Evolutionary conservation across 495 filamentous ascomycete species (phyloP), one percentile per base, ranked within the genome.

Genomic region (Lophiotrema nucula): DNA sequence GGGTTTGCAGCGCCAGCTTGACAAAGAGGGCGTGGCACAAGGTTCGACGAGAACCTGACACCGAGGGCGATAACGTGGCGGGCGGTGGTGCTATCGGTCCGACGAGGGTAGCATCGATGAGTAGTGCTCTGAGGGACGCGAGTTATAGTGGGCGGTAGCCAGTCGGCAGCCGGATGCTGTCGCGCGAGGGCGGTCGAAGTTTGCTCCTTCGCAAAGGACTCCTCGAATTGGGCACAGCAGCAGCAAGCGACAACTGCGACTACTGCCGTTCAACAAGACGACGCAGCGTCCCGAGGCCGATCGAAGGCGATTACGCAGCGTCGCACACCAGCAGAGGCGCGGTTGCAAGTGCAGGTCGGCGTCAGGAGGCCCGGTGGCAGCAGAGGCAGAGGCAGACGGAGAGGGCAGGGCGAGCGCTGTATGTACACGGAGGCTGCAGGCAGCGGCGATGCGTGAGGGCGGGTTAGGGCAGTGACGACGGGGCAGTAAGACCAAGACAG

Each of bases 1-100:
- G 59, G 50, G 48, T 51, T 62, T 47, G 58, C 60, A 53, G 58
- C 48, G 64, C 64, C 64, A 67, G 64, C 56, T 59, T 67, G 59
- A 59, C 48, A 26, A 39, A 42, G 47, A 35, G 8, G 25, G 26
- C 18, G 51, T 45, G 24, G 39, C 53, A 65, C 51, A 23, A 65
- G 62, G 53, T 62, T 47, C 53, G 51, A 45, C 60, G 31, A 44
- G 58, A 66, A 62, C 63, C 58, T 55, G 26, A 47, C 27, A 21
- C 39, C 31, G 31, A 43, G 39, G 28, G 54, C 22, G 33, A 45
- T 49, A 58, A 54, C 49, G 59, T 51, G 46, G 47, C 37, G 19
- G 18, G 47, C 2, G 35, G 12, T 1, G 53, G 2, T 24, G 43
- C 39, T 54, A 53, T 44, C 23, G 48, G 24, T 22, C 10, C 44